These are phyloP conservation scores for Papiliotrema fonsecae DNA, from an alignment of 1,284 basidiomycete species.

Conservation along the genomic window DNA sequence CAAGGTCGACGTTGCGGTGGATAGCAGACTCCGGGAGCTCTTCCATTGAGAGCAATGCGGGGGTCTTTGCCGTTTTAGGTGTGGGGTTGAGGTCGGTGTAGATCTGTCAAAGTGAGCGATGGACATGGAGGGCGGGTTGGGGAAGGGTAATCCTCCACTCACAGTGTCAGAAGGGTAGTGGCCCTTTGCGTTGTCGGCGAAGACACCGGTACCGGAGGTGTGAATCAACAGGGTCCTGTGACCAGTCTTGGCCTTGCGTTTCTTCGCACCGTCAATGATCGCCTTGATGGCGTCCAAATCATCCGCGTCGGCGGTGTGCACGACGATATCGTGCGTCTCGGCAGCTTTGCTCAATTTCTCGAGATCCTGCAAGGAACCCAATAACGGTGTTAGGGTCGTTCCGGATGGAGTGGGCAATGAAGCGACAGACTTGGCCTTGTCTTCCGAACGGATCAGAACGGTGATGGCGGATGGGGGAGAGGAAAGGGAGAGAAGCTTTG, in stretches of 20 bases:
- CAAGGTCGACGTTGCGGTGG: slow-evolving; percentile 39
- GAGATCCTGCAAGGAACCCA: slow-evolving; percentile 31
- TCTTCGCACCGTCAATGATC: slow-evolving; percentile 39
- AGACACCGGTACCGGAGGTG: slow-evolving; percentile 43
- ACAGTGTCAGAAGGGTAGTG: slow-evolving; percentile 21
- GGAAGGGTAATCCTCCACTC: neutral
- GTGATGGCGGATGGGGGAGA: slow-evolving; percentile 28
- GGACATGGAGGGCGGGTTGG: neutral
- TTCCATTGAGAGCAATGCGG: slow-evolving; percentile 36
- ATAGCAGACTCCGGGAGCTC: slow-evolving; percentile 22
- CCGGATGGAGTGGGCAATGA: neutral
- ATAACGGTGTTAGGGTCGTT: slow-evolving; percentile 17
- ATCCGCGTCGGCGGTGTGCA: slow-evolving; percentile 45
- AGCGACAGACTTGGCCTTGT: slow-evolving; percentile 25
- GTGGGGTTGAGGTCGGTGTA: slow-evolving; percentile 35
- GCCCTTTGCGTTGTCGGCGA: slow-evolving; percentile 33
- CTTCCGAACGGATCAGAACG: slow-evolving; percentile 32
- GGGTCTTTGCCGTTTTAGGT: slow-evolving; percentile 16
- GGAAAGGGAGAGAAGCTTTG: slow-evolving; percentile 26
- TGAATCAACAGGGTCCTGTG: slow-evolving; percentile 42
- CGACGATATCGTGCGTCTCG: slow-evolving; percentile 33
- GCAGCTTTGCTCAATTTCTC: slow-evolving; percentile 31
- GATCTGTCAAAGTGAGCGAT: slow-evolving; percentile 20
- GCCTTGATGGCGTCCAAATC: slow-evolving; percentile 32
- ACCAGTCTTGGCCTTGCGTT: slow-evolving; percentile 30